Conservation (phyloP, 2,329 filamentous ascomycete genomes). For the Neoarthrinium moseri region DNA sequence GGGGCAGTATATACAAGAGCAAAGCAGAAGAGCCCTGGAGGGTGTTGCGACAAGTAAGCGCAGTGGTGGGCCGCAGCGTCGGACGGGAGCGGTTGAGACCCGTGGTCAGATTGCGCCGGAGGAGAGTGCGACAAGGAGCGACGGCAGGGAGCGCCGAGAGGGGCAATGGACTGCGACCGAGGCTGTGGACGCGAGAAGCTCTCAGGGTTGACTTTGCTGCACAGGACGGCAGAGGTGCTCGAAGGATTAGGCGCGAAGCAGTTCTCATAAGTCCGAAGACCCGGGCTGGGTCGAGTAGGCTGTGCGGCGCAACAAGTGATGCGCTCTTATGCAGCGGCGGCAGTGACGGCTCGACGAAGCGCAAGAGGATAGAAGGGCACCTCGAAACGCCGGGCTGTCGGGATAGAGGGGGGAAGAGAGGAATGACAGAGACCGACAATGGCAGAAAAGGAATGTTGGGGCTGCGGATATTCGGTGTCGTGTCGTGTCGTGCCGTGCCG, state of each 20-base stretch:
- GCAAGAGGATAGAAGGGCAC: too few relatives aligned
- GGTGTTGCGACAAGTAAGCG: neutral
- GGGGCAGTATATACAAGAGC: constrained; percentile 9
- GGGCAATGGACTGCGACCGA: neutral
- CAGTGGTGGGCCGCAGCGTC: neutral
- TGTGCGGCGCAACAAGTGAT: neutral
- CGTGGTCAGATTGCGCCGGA: neutral
- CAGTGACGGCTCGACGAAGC: too few relatives aligned
- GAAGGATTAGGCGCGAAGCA: neutral
- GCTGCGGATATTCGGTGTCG: neutral
- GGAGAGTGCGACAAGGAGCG: neutral
- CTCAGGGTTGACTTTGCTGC: neutral
- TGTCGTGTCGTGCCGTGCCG: too few relatives aligned
- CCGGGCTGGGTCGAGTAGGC: neutral
- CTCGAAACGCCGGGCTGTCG: too few relatives aligned
- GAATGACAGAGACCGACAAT: too few relatives aligned
- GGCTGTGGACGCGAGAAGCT: neutral
- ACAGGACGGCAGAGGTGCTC: neutral
- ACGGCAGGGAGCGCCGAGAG: neutral
- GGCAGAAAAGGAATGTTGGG: neutral
- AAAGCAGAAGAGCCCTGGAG: constrained; percentile 5
- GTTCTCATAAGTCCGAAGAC: constrained; percentile 5
- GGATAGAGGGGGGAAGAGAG: too few relatives aligned
- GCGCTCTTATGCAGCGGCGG: neutral
- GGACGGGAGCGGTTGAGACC: neutral